Evolutionary conservation across 176 grass and related monocot genomes (phyloP).

Genomic region (Thinopyrum elongatum): DNA sequence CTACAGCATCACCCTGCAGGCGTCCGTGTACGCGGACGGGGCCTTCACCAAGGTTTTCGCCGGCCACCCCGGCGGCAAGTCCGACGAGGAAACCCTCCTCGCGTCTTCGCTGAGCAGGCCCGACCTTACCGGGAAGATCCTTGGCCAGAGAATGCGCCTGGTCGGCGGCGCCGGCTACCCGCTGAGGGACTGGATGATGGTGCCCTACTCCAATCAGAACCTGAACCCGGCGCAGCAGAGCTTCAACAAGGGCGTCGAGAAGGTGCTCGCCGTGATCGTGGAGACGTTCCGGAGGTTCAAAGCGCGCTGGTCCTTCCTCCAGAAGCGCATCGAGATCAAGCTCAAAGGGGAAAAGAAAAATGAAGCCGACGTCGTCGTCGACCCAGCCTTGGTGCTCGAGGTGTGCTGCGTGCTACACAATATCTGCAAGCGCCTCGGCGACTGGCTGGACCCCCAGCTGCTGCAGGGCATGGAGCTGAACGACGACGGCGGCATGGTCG

Average conservation of each 20-base stretch:
- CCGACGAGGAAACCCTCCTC: constrained; percentile 63
- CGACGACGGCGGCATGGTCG: constrained; percentile 56
- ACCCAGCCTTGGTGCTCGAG: constrained; percentile 60
- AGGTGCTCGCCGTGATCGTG: constrained; percentile 34
- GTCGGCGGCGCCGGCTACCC: constrained; percentile 64
- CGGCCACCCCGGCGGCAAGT: constrained; percentile 57
- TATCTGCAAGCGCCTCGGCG: constrained; percentile 71
- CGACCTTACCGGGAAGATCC: neutral
- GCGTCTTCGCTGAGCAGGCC: constrained; percentile 41
- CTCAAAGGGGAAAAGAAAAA: too few relatives aligned
- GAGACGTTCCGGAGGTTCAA: constrained; percentile 63
- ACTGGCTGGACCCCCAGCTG: constrained; percentile 42
- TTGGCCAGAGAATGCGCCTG: constrained; percentile 50
- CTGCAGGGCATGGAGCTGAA: constrained; percentile 33
- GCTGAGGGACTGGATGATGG: constrained; percentile 70
- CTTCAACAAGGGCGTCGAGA: constrained; percentile 64
- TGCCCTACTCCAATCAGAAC: constrained; percentile 74
- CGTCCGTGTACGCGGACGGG: constrained; percentile 61
- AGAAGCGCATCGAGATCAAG: constrained; percentile 56
- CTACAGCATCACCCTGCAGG: constrained; percentile 78
- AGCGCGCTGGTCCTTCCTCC: constrained; percentile 35
- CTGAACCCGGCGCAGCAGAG: constrained; percentile 72
- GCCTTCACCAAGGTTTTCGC: constrained; percentile 87
- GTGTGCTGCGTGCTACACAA: constrained; percentile 91
- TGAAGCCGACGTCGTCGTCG: too few relatives aligned